Base-by-base conservation (phyloP, 1,284 basidiomycete genomes). In the Fomitopsis palustris region DNA sequence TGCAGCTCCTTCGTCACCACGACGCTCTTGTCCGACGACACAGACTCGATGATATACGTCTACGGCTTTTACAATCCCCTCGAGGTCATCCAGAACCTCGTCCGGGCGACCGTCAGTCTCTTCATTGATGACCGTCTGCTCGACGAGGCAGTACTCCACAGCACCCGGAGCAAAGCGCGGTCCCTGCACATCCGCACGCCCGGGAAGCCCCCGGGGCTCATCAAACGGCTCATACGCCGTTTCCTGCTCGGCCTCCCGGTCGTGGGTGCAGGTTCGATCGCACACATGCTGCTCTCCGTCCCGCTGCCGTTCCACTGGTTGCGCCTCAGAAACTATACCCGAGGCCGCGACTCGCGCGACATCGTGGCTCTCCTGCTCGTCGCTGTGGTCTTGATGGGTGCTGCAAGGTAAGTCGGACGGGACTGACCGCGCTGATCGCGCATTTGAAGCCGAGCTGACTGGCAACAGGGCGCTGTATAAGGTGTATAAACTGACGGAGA, bases 211-310 rank as follows among this genome's bases (percentile, higher is more conserved):
- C 78, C 80, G 4, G 76, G 85, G 33, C 59, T 88, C 29, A 47
- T 90, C 17, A 75, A 72, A 59, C 77, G 80, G 38, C 81, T 92
- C 61, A 60, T 89, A 47, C 82, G 81, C 38, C 83, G 90, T 27
- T 87, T 92, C 69, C 64, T 92, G 16, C 73, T 92, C 21, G 90
- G 90, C 21, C 75, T 93, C 14, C 90, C 90, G 25, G 79, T 92
- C 53, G 80, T 93, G 10, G 89, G 90, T 8, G 88, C 87, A 39
- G 83, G 84, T n/a, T 91, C 88, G 21, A 72, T 92, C 45, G 80
- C 91, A 9, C 86, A 89, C 54, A 82, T 89, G 79, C 70, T 91
- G 8, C 69, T 87, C 33, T 82, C 87, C 4, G 69, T 85, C 17
- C 84, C 83, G 21, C 70, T 87, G 57, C 87, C 88, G 21, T 70